Conservation (phyloP, 108 stramenopile genomes). For the Nannochloropsis gaditana region DNA sequence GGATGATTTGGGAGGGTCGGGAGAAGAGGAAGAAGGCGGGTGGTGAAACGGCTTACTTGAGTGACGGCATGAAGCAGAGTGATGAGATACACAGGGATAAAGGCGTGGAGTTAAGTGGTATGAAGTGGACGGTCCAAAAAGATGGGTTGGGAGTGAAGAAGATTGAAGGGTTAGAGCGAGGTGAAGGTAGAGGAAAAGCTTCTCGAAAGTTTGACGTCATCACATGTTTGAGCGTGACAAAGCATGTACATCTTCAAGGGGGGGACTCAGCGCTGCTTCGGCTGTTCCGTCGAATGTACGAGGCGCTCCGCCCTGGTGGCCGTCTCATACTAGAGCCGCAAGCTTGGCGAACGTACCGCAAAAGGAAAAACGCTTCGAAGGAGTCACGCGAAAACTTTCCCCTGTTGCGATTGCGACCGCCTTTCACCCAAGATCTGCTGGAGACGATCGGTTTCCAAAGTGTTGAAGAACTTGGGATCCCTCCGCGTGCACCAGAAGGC, state of each 20-base stretch:
- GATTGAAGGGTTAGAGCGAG: too few species aligned
- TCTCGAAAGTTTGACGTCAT: not conserved
- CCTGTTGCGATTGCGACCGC: not conserved
- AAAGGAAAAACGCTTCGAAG: constrained; percentile 6
- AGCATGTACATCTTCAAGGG: not conserved
- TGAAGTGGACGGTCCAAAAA: too few species aligned
- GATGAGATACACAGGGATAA: not conserved
- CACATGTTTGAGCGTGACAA: not conserved
- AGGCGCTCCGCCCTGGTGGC: not conserved
- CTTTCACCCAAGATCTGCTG: not conserved
- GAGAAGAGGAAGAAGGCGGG: not conserved
- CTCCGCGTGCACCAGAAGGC: not conserved
- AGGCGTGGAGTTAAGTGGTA: too few species aligned
- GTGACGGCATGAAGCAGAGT: not conserved
- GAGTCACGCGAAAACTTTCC: not conserved
- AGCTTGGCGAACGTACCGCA: constrained; percentile 3
- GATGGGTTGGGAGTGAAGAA: too few species aligned
- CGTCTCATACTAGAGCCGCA: not conserved
- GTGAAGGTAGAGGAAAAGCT: not conserved
- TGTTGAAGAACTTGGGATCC: not conserved
- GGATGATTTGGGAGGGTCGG: not conserved
- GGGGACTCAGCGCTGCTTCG: not conserved
- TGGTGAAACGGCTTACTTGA: too few species aligned
- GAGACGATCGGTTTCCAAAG: not conserved
- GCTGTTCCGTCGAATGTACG: not conserved